Evolutionary conservation across 345 rosid species (phyloP), one percentile per base, ranked within the genome.

Genomic region (Acer negundo): DNA sequence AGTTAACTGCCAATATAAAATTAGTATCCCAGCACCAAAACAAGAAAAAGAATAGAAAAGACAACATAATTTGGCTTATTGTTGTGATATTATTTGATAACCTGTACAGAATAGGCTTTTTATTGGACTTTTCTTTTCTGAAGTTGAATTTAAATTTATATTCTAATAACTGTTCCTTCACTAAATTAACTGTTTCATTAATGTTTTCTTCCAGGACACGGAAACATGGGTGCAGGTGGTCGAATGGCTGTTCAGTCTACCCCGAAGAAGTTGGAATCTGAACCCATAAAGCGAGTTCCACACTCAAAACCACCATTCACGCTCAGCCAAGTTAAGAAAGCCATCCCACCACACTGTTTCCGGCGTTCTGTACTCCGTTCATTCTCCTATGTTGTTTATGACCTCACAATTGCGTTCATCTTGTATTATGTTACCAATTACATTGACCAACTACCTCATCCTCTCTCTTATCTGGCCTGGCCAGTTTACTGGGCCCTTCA

Each of bases 291-390:
- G 74, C 85, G 98, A 64, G 92, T 87, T 3, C 98, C 99, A 0
- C 62, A 79, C 77, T 76, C 87, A 19, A 86, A 83, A 55, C 99
- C 98, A 2, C 93, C 98, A 1, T 95, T 95, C 83, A 80, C 93
- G 0, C 83, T 92, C 0, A 72, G 93, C 62, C 86, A 92, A 67
- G 61, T 95, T 38, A 95, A 91, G 84, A 91, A 90, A 81, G 94
- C 98, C 64, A 92, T 95, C 82, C 97, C 98, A 24, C 86, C 94
- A 1, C 98, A 93, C 69, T 95, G 99, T 82, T 95, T 93, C 86
- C 70, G 84, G 72, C 91, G 98, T 77, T 95, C 98, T 5, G 90
- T 91, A 75, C 81, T 88, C 61, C 91, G 82, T 62, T 95, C 98
- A 8, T 93, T 91, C 89, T 93, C 97, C 23, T 91, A 89, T 51